Evolutionary conservation across 2,329 filamentous ascomycete genomes (phyloP).

Genomic region (Colletotrichum destructivum): DNA sequence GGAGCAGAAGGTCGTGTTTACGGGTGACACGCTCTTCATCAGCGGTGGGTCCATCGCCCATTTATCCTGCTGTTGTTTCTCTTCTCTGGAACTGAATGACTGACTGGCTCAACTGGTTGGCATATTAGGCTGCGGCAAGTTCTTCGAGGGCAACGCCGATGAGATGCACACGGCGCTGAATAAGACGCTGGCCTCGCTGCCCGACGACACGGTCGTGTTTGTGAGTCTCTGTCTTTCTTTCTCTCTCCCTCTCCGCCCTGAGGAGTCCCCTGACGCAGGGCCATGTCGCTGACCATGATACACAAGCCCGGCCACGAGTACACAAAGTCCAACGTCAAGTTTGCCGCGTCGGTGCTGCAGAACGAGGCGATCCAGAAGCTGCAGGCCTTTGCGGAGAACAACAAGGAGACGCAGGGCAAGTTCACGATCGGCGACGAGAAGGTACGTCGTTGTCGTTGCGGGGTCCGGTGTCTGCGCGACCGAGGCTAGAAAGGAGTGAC

Average conservation of each 20-base stretch:
- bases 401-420: slow-evolving; percentile 91
- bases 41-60: slow-evolving; percentile 71
- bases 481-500: background rate
- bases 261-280: background rate
- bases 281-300: slow-evolving; percentile 53
- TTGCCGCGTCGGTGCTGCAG: slow-evolving; percentile 82
- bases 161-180: slow-evolving; percentile 98
- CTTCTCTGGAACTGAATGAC: no score
- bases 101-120: background rate
- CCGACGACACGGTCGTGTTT: slow-evolving; percentile 93
- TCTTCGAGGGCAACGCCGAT: slow-evolving; percentile 91
- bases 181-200: slow-evolving; percentile 82
- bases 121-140: slow-evolving; percentile 84
- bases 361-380: slow-evolving; percentile 84
- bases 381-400: slow-evolving; percentile 81
- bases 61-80: no score
- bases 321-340: slow-evolving; percentile 96
- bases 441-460: slow-evolving; percentile 61
- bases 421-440: slow-evolving; percentile 99
- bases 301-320: slow-evolving; percentile 90
- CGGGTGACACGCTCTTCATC: slow-evolving; percentile 96
- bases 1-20: slow-evolving; percentile 85
- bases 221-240: slow-evolving; percentile 63
- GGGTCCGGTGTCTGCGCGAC: background rate
- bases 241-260: no score